phyloP scores from a whole-genome alignment of 1,139 yeast species.

The Blastobotrys buckinghamii region DNA sequence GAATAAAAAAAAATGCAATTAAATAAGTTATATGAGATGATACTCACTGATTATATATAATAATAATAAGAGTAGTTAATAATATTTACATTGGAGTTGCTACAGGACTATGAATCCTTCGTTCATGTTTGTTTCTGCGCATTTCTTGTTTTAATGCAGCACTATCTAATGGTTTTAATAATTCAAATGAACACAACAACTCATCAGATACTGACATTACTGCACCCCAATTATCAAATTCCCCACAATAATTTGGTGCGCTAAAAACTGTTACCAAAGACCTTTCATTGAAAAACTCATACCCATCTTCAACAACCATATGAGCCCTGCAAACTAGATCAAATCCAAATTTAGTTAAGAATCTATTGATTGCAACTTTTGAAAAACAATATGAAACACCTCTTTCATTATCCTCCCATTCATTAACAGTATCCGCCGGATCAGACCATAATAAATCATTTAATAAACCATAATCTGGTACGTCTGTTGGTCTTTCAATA shows the following conservation, averaged over 20 bases:
- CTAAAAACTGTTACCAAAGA: conserved; percentile 91
- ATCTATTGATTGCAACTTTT: conserved; percentile 87
- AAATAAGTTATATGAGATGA: no score
- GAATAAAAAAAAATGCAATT: no score
- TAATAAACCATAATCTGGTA: conserved; percentile 89
- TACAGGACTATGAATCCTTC: conserved; percentile 18
- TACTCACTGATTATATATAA: no score
- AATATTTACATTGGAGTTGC: conserved; percentile 7
- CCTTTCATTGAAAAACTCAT: conserved; percentile 91
- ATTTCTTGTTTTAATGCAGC: conserved; percentile 83
- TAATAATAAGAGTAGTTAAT: no score
- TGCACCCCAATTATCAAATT: conserved; percentile 98
- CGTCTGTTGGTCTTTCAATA: conserved; percentile 93
- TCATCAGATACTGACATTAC: conserved; percentile 97
- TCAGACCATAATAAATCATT: conserved; percentile 95
- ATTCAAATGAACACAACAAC: conserved; percentile 82
- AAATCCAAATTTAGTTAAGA: conserved; percentile 78
- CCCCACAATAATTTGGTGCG: conserved; percentile 98
- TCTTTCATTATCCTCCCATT: conserved; percentile 97
- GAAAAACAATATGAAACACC: conserved; percentile 97
- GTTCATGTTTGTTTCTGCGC: conserved; percentile 34
- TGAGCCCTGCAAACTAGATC: conserved; percentile 96
- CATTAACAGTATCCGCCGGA: conserved; percentile 90
- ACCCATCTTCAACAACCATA: conserved; percentile 98
- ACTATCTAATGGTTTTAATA: conserved; percentile 89